Evolutionary conservation across 352 stramenopile species (phyloP), one percentile per base, ranked within the genome.

Genomic region (Peronospora farinosa): DNA sequence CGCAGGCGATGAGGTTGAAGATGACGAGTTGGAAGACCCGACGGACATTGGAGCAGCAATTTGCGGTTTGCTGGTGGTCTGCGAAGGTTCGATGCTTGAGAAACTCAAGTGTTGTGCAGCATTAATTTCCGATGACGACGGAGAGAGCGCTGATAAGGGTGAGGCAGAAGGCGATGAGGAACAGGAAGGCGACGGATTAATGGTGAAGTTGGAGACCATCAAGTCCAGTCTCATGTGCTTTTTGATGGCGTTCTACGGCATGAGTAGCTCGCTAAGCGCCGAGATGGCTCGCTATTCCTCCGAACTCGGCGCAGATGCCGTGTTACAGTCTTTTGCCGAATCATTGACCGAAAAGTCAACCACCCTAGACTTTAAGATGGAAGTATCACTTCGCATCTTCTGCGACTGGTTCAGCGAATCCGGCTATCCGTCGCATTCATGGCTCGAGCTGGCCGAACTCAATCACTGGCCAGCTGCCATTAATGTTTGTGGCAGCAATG

Each of bases 241-340:
- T 51, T 60, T 92, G 16, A 90, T 92, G 67, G 69, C 75, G 9
- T 88, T 92, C 41, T 92, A 90, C 56, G 81, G 74, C 23, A 86
- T 92, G 62, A 90, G 77, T 32, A 87, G 72, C 49, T 90, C 78
- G 7, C 47, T 88, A 9, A 86, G 74, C 28, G 71, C 74, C 1
- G 81, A 92, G 15, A 51, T 90, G 11, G 76, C 81, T 2, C 78
- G 81, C 2, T 84, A 78, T 38, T 92, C 78, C 0, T 77, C 81
- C 0, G 69, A 89, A 16, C 52, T 86, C 0, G 81, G 81, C 19
- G 77, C 78, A 0, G 72, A 86, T 7, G 73, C 70, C n/a, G 78
- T 92, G 2, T 42, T 92, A 3, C 67, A 67, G 25, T 76, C 73
- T 1, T 92, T 85, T 47, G 42, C 69, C 17, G 58, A 51, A 6